Evolutionary conservation across 2,329 filamentous ascomycete species (phyloP).

Genomic region (Penicillium sp.): DNA sequence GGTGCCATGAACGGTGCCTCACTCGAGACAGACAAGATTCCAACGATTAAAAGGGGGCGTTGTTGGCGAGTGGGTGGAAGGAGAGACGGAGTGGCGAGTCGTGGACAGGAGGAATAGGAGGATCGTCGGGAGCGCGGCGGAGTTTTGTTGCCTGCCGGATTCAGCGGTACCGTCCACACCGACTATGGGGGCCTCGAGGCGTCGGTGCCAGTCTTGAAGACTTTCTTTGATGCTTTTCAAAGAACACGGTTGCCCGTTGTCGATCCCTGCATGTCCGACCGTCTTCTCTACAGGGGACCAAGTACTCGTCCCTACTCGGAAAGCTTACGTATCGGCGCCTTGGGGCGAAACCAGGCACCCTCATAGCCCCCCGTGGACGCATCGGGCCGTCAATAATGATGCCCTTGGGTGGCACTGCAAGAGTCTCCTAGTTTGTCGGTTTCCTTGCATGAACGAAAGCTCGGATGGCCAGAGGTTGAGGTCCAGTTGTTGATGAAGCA

Average conservation of each 20-base stretch:
- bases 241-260: slow-evolving; percentile 9
- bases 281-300: too few species aligned
- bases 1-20: background rate
- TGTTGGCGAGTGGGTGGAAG: background rate
- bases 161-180: too few species aligned
- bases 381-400: too few species aligned
- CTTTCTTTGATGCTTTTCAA: too few species aligned
- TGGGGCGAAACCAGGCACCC: background rate
- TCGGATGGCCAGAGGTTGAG: background rate
- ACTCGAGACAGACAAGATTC: too few species aligned
- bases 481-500: too few species aligned
- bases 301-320: too few species aligned
- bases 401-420: slow-evolving; percentile 3
- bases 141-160: slow-evolving; percentile 5
- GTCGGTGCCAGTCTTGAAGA: too few species aligned
- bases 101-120: slow-evolving; percentile 16
- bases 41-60: background rate
- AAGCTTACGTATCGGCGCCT: background rate
- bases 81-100: background rate
- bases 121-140: slow-evolving; percentile 10
- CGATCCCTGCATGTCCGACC: background rate
- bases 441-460: slow-evolving; percentile 4
- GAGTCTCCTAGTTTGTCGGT: slow-evolving; percentile 1
- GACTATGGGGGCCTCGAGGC: too few species aligned
- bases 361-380: background rate